Conservation (phyloP, 257 asterid species). For the Apocynum venetum region DNA sequence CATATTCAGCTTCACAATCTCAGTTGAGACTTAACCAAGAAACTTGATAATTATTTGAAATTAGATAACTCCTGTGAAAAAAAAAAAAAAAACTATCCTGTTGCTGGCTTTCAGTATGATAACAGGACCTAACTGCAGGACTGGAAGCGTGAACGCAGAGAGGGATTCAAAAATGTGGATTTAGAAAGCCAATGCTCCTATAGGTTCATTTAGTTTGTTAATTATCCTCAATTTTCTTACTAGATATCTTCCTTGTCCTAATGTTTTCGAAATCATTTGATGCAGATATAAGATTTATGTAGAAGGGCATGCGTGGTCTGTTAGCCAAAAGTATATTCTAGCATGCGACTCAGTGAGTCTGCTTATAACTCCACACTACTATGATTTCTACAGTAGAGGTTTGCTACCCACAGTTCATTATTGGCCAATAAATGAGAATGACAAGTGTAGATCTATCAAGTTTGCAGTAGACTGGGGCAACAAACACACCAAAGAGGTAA, state of each 20-base stretch:
- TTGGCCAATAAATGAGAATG: slow-evolving; percentile 56
- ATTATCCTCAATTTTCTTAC: background rate
- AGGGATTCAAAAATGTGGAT: slow-evolving; percentile 54
- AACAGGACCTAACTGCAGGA: slow-evolving; percentile 36
- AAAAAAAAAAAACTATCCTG: background rate
- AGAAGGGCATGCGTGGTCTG: slow-evolving; percentile 89
- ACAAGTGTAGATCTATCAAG: slow-evolving; percentile 51
- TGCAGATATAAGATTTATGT: slow-evolving; percentile 75
- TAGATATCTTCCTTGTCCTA: background rate
- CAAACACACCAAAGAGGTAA: slow-evolving; percentile 53
- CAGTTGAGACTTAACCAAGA: background rate
- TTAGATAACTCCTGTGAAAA: too few species aligned
- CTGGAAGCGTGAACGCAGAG: slow-evolving; percentile 52
- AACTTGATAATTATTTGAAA: background rate
- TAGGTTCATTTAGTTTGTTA: slow-evolving; percentile 32
- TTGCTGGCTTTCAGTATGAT: background rate
- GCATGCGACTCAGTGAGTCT: slow-evolving; percentile 79
- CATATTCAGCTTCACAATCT: background rate
- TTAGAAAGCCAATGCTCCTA: slow-evolving; percentile 65
- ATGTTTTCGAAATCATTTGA: background rate
- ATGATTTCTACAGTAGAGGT: slow-evolving; percentile 79
- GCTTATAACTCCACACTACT: slow-evolving; percentile 48
- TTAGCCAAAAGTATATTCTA: slow-evolving; percentile 79
- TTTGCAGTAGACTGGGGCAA: slow-evolving; percentile 93
- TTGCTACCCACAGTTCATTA: slow-evolving; percentile 67